These are phyloP conservation scores for Verbena officinalis DNA, from an alignment of 257 asterid genomes.

Conservation along the genomic window DNA sequence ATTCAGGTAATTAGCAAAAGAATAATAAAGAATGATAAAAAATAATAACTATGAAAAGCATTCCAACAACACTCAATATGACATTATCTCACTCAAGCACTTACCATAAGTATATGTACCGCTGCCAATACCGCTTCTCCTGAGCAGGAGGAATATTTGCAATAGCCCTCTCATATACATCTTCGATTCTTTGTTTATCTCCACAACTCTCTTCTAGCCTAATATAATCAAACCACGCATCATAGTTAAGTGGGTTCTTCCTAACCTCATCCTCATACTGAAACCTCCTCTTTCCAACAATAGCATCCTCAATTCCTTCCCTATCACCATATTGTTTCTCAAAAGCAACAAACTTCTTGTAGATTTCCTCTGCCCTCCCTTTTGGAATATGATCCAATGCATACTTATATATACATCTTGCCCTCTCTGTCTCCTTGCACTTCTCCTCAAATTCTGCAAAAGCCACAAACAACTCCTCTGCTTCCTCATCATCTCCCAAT, in stretches of 20 bases:
- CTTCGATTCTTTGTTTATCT: conserved; percentile 65
- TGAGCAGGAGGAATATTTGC: conserved; percentile 93
- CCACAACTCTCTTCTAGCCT: conserved; percentile 83
- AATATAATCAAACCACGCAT: conserved; percentile 89
- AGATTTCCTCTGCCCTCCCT: conserved; percentile 87
- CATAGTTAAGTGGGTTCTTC: conserved; percentile 85
- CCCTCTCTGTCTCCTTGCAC: conserved; percentile 92
- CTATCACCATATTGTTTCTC: conserved; percentile 92
- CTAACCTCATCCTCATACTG: conserved; percentile 87
- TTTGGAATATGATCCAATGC: conserved; percentile 93
- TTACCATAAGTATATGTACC: conserved; percentile 90
- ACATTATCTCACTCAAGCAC: conserved; percentile 19
- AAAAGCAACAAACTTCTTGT: conserved; percentile 84
- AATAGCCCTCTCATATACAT: conserved; percentile 87
- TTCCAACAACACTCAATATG: not conserved
- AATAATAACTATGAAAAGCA: not conserved
- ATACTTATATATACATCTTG: conserved; percentile 76
- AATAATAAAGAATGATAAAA: not conserved
- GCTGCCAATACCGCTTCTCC: conserved; percentile 94
- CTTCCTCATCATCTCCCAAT: conserved; percentile 89
- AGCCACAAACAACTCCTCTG: conserved; percentile 81
- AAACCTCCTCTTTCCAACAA: conserved; percentile 88
- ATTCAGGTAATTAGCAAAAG: conserved; percentile 30
- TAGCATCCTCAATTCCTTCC: conserved; percentile 95
- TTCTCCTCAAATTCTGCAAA: conserved; percentile 92